Conservation (phyloP, 2,329 filamentous ascomycete species). For the Incumbomyces delicatus region DNA sequence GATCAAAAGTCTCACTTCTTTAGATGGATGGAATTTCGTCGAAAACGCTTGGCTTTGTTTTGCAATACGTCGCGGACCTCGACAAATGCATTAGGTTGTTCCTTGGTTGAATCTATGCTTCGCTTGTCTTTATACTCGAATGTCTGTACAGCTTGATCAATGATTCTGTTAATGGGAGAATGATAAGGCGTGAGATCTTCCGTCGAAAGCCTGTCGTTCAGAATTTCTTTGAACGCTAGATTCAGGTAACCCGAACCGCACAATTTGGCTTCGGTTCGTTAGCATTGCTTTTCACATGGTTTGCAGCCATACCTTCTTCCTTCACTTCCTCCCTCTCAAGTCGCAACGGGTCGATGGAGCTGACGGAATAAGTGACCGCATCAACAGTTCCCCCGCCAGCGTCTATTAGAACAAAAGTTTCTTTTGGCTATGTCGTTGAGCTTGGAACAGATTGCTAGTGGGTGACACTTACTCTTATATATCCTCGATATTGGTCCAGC, state of each 20-base stretch:
- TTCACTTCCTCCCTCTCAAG: not conserved
- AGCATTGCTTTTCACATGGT: not conserved
- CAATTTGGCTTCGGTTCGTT: not conserved
- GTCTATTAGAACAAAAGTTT: constrained; percentile 8
- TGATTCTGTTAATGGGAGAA: not conserved
- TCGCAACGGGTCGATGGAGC: not conserved
- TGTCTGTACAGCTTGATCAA: not conserved
- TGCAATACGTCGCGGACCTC: not conserved
- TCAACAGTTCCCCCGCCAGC: constrained; percentile 13
- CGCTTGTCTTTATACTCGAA: not conserved
- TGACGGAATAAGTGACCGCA: not conserved
- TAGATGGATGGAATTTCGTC: not conserved
- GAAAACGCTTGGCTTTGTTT: not conserved
- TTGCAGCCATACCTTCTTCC: not conserved
- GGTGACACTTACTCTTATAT: not conserved
- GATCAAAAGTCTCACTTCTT: not conserved
- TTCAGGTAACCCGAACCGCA: not conserved
- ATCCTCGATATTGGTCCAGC: not conserved
- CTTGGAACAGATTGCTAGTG: not conserved
- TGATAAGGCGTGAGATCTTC: not conserved
- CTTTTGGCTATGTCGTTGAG: not conserved
- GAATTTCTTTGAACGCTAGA: not conserved
- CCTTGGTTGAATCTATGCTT: not conserved
- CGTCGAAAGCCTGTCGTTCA: not conserved
- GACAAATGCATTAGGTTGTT: not conserved